Conservation (phyloP, 1,284 basidiomycete species). For the Trichosporon faecale region DNA sequence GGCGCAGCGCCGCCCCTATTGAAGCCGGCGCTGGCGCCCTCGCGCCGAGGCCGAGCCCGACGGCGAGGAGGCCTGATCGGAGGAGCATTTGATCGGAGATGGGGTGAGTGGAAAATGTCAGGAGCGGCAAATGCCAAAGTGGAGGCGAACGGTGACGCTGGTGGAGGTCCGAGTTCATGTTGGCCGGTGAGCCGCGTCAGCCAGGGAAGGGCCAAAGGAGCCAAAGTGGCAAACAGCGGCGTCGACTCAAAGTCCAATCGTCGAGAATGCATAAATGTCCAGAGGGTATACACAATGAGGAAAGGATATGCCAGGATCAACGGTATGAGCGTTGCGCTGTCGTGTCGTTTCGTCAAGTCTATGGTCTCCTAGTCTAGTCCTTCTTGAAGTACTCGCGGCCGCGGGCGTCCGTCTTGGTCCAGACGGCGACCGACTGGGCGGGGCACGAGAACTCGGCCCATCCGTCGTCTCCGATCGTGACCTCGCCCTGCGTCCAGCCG, state of each 20-base stretch:
- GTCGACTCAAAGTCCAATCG: not conserved
- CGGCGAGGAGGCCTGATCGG: conserved; percentile 9
- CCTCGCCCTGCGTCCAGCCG: conserved; percentile 58
- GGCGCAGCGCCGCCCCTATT: not conserved
- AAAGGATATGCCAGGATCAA: not conserved
- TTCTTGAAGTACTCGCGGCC: conserved; percentile 55
- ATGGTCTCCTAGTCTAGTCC: conserved; percentile 14
- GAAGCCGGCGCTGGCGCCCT: not conserved
- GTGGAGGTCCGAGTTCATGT: conserved; percentile 2
- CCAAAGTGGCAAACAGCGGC: too few species aligned
- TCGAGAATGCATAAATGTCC: not conserved
- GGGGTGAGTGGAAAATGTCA: conserved; percentile 1
- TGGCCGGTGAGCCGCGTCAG: not conserved
- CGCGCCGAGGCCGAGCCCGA: not conserved
- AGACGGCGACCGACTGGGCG: conserved; percentile 55
- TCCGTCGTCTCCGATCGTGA: conserved; percentile 59
- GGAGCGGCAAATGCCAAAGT: not conserved
- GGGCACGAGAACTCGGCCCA: conserved; percentile 58
- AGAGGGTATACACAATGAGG: not conserved
- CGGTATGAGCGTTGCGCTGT: not conserved
- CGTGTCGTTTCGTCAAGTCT: not conserved
- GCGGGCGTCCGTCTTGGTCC: conserved; percentile 55
- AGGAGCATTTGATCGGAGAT: not conserved
- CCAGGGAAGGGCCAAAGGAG: not conserved
- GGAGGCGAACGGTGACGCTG: not conserved